Percentiles rank a stretch among this genome's conserved stretches.
Evolutionary conservation across 495 filamentous ascomycete species (phyloP).

Genomic region (Platismatia glauca): DNA sequence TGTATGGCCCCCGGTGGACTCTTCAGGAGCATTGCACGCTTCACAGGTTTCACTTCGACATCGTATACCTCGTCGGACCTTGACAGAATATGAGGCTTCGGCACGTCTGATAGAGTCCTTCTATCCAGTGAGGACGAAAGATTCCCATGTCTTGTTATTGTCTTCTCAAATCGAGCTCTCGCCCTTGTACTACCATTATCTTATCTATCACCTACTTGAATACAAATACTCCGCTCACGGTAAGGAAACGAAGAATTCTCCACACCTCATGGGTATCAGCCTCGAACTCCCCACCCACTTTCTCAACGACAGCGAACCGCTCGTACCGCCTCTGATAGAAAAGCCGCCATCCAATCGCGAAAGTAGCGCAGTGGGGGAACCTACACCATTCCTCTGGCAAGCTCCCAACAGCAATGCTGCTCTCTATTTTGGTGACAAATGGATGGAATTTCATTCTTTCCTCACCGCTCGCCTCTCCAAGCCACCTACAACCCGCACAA

Average conservation of each 20-base stretch:
- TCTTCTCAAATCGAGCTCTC: conserved; percentile 69
- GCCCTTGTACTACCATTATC: conserved; percentile 69
- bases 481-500: conserved; percentile 22
- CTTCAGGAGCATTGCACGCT: conserved; percentile 27
- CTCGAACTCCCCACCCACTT: conserved; percentile 60
- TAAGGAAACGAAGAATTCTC: conserved; percentile 33
- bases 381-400: conserved; percentile 67
- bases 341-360: conserved; percentile 16
- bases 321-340: conserved; percentile 41
- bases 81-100: conserved; percentile 55
- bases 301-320: conserved; percentile 44
- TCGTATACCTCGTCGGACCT: conserved; percentile 47
- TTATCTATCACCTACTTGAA: conserved; percentile 63
- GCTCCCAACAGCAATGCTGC: conserved; percentile 70
- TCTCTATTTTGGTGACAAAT: conserved; percentile 73
- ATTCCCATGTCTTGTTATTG: conserved; percentile 67
- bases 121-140: conserved; percentile 53
- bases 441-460: conserved; percentile 71
- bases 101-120: conserved; percentile 70
- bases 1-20: conserved; percentile 50
- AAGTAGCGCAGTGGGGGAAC: conserved; percentile 22
- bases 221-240: conserved; percentile 58
- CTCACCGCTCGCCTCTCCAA: conserved; percentile 47
- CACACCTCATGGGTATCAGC: conserved; percentile 60
- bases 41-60: conserved; percentile 59